Percentiles rank a stretch among this genome's conserved stretches.
These are phyloP conservation scores for Hyphopichia khmerensis DNA, from an alignment of 1,139 yeast species.

Conservation along the genomic window DNA sequence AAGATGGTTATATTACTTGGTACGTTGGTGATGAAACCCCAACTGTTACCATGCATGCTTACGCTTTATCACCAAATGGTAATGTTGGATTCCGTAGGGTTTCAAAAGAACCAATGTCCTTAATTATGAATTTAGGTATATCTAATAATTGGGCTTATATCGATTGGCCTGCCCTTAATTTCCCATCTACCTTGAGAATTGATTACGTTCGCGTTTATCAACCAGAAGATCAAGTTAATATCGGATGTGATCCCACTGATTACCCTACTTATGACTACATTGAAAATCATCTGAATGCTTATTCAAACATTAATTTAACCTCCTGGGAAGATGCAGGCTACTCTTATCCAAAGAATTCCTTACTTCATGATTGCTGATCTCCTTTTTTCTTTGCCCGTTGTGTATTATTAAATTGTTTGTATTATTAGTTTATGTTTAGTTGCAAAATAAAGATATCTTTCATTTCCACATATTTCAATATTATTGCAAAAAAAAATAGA, in stretches of 20 bases:
- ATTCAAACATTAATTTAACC: conserved; percentile 62
- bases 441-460: too few relatives aligned
- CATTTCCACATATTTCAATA: too few relatives aligned
- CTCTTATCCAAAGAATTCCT: conserved; percentile 49
- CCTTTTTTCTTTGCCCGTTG: not conserved
- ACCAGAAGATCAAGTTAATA: conserved; percentile 48
- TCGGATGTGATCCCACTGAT: conserved; percentile 75
- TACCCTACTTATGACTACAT: conserved; percentile 78
- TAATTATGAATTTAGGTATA: conserved; percentile 74
- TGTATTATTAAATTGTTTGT: not conserved
- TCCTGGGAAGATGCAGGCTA: conserved; percentile 70
- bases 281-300: conserved; percentile 59
- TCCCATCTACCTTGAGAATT: conserved; percentile 67
- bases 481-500: too few relatives aligned
- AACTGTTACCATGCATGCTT: conserved; percentile 59
- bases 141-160: conserved; percentile 83
- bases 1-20: conserved; percentile 78
- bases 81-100: conserved; percentile 74
- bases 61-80: conserved; percentile 77
- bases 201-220: conserved; percentile 83
- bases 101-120: conserved; percentile 84
- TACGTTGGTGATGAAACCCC: conserved; percentile 64
- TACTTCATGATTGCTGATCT: conserved; percentile 8
- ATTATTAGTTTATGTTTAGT: too few relatives aligned
- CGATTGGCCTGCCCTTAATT: conserved; percentile 67